Base-by-base conservation (phyloP, 345 rosid species). In the Eucalyptus marginata region DNA sequence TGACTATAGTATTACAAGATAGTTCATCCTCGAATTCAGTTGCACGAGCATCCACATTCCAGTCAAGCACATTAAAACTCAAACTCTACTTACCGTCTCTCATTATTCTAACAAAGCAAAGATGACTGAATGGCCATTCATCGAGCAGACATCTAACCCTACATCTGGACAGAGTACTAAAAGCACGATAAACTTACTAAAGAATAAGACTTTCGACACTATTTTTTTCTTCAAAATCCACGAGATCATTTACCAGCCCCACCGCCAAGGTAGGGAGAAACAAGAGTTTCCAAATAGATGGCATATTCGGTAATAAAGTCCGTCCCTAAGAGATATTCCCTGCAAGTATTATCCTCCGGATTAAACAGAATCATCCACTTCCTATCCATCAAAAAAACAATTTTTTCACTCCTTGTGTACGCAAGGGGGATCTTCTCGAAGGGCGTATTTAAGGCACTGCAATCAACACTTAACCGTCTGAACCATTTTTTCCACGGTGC, bases 31-130 rank as follows among this genome's bases (percentile, higher is more conserved):
- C n/a, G 4, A 24, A 58, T 25, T 58, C 64, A 24, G 64, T 3
- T 58, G n/a, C n/a, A 1, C 13, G 7, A 58, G n/a, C 11, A 58
- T 58, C 62, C 62, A 56, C 64, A 27, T 27, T 62, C 68, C 31
- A 14, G 31, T 62, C 68, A 62, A 62, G 31, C 31, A 62, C 31
- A 62, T 12, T 62, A 24, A 58, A 58, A 58, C 64, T 24, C 64
- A 58, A 58, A 24, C 29, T 58, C 64, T 58, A 24, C 64, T 58
- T 58, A 96, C 10, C 96, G 10, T 52, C 58, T 52, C 58, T 52
- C 24, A 52, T 52, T 52, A 52, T 52, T 17, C 24, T 52, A 52
- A 10, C 22, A 52, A 52, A 52, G 8, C 22, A 52, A 52, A 18
- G 58, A 52, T 52, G 58, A 18, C 3, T 7, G 58, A 52, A 52